Conservation (phyloP, 768 basidiomycete genomes). For the Fibroporia radiculosa region DNA sequence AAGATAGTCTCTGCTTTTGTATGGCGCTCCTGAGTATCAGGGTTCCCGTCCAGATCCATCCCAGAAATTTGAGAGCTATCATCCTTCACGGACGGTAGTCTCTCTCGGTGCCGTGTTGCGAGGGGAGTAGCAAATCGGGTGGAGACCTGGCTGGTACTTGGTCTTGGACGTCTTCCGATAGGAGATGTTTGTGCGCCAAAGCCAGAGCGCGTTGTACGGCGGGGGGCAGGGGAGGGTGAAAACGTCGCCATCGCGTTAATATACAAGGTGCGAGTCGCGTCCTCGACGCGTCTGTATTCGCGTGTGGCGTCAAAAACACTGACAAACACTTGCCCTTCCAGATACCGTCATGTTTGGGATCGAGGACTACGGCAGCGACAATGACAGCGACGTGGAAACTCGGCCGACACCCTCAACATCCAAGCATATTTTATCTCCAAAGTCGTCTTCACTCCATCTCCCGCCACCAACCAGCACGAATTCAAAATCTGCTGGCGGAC, state of each 20-base stretch:
- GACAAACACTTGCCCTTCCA: neutral
- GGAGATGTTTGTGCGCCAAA: slow-evolving; percentile 23
- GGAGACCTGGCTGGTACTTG: slow-evolving; percentile 15
- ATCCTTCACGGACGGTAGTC: slow-evolving; percentile 23
- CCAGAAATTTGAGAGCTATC: slow-evolving; percentile 30
- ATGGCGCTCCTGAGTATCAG: slow-evolving; percentile 32
- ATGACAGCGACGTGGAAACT: slow-evolving; percentile 41
- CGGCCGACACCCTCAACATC: slow-evolving; percentile 11
- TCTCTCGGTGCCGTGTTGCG: slow-evolving; percentile 17
- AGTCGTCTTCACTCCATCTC: slow-evolving; percentile 29
- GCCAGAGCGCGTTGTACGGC: slow-evolving; percentile 31
- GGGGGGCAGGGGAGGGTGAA: slow-evolving; percentile 50
- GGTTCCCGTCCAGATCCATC: slow-evolving; percentile 64
- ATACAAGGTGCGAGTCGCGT: slow-evolving; percentile 10
- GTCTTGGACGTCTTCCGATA: slow-evolving; percentile 11
- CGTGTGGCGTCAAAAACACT: slow-evolving; percentile 12
- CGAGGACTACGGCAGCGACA: slow-evolving; percentile 72
- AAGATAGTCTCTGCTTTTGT: slow-evolving; percentile 35
- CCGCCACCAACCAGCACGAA: slow-evolving; percentile 12
- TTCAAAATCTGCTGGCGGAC: slow-evolving; percentile 18
- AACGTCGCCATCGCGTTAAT: slow-evolving; percentile 48
- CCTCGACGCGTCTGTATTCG: slow-evolving; percentile 14
- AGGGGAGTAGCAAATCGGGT: slow-evolving; percentile 39
- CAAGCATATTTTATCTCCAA: slow-evolving; percentile 20
- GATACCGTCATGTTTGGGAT: slow-evolving; percentile 55